Percentiles rank a stretch among this genome's conserved stretches.
phyloP scores from a whole-genome alignment of 768 basidiomycete genomes.

The Wakefieldia striispora region DNA sequence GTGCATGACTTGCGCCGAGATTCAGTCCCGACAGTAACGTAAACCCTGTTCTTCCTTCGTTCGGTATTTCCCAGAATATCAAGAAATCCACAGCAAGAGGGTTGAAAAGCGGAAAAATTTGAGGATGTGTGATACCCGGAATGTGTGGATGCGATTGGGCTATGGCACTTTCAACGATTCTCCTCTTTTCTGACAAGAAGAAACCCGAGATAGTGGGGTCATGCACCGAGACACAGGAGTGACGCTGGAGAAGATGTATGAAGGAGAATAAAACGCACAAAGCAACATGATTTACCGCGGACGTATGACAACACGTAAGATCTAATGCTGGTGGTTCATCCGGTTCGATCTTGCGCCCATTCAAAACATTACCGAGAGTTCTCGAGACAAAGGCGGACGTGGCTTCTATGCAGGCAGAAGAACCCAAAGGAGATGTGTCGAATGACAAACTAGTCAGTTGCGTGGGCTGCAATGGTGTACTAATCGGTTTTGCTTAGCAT shows the following conservation, averaged over 20 bases:
- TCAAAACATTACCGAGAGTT: slow-evolving; percentile 50
- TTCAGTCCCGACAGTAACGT: slow-evolving; percentile 54
- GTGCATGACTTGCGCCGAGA: slow-evolving; percentile 68
- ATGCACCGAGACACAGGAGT: slow-evolving; percentile 16
- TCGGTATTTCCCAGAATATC: slow-evolving; percentile 72
- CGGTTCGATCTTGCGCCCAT: slow-evolving; percentile 40
- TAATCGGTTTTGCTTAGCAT: slow-evolving; percentile 24
- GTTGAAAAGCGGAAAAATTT: slow-evolving; percentile 79
- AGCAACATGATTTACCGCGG: slow-evolving; percentile 37
- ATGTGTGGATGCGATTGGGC: slow-evolving; percentile 54
- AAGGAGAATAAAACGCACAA: not conserved
- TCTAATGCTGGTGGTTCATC: slow-evolving; percentile 53
- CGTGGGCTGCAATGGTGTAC: slow-evolving; percentile 42
- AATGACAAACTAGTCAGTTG: slow-evolving; percentile 50
- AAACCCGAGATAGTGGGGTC: slow-evolving; percentile 37
- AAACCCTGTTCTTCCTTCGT: slow-evolving; percentile 59
- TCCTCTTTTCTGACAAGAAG: slow-evolving; percentile 51
- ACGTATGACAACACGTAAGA: slow-evolving; percentile 48
- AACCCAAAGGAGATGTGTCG: slow-evolving; percentile 39
- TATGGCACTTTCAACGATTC: slow-evolving; percentile 36
- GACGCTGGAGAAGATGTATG: slow-evolving; percentile 6
- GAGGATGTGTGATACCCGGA: slow-evolving; percentile 44
- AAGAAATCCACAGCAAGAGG: slow-evolving; percentile 70
- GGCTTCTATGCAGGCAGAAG: slow-evolving; percentile 37
- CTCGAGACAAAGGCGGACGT: slow-evolving; percentile 49